Evolutionary conservation across 306 rosid species (phyloP), one percentile per base, ranked within the genome.

Genomic region (Gleditsia sinensis): DNA sequence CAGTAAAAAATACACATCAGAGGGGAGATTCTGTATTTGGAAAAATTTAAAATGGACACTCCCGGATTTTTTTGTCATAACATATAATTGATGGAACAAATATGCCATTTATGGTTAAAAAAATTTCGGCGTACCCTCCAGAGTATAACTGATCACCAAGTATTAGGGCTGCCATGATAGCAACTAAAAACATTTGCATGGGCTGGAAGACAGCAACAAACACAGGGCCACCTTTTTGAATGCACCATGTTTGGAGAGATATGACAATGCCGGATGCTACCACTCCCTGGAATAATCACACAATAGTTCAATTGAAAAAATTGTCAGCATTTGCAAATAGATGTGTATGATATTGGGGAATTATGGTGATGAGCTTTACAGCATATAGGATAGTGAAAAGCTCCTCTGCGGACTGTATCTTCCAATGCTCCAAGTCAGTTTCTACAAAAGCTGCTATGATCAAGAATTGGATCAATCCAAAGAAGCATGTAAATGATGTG

Each of bases 171-270:
- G 94, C 91, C 94, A 89, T 85, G 49, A 85, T 17, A 61, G 87
- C 88, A 37, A 89, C 94, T 24, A 89, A 75, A 59, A 87, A 56
- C 7, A 91, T 89, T 67, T 89, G 94, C 83, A 89, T 32, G 0
- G 91, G 90, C 71, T 89, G 94, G 74, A 87, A 89, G 34, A 83
- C 91, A 36, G 90, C 94, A 69, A 87, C 94, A 83, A 83, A 89
- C 16, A 87, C 94, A 8, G 94, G 94, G 39, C 91, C 91, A 60
- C 86, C 81, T 37, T 79, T 82, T 49, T 85, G 84, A 57, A 85
- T 82, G 69, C 89, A 85, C 89, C 86, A 82, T 54, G 86, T 85
- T 83, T 82, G 89, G 34, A 85, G 86, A 37, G 84, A 81, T 1
- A 85, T 68, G 27, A 77, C 89, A 21, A 85, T 54, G 32, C 80